phyloP scores from a whole-genome alignment of 2,329 filamentous ascomycete genomes.

The Pyricularia grisea region DNA sequence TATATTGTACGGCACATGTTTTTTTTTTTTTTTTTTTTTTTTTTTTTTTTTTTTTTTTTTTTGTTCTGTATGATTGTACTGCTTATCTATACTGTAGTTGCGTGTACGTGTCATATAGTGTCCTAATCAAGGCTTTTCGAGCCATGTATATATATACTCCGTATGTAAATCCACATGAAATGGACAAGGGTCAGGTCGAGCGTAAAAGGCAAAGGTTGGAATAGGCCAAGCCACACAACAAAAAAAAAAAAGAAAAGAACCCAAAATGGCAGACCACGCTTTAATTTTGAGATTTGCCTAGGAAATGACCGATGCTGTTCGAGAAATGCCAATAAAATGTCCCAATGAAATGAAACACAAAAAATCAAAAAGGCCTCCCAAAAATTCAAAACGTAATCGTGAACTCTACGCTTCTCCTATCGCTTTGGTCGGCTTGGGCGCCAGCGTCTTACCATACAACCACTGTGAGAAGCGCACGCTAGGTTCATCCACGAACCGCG shows the following conservation, averaged over 20 bases:
- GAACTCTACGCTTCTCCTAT: not conserved
- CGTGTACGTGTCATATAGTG: not conserved
- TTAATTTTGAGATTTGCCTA: not conserved
- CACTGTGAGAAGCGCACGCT: slow-evolving; percentile 47
- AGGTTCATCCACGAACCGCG: slow-evolving; percentile 47
- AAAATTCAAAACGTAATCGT: not conserved
- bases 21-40: not conserved
- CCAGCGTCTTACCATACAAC: slow-evolving; percentile 36
- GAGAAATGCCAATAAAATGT: not conserved
- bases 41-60: too few relatives aligned
- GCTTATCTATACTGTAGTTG: not conserved
- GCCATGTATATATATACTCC: too few relatives aligned
- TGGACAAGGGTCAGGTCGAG: not conserved
- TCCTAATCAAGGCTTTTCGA: too few relatives aligned
- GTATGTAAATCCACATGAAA: not conserved
- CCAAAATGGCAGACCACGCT: not conserved
- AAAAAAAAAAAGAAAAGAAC: not conserved
- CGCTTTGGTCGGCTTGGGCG: slow-evolving; percentile 1
- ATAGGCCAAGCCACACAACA: not conserved
- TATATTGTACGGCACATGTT: not conserved
- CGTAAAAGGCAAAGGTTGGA: not conserved
- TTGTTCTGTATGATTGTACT: not conserved
- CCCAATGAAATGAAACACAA: not conserved
- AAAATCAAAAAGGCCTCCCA: not conserved
- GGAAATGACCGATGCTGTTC: not conserved